A percentile compares a stretch with the other conserved stretches of the same genome.
Conservation (phyloP, 1,284 basidiomycete species). For the Ustilago bromivora region DNA sequence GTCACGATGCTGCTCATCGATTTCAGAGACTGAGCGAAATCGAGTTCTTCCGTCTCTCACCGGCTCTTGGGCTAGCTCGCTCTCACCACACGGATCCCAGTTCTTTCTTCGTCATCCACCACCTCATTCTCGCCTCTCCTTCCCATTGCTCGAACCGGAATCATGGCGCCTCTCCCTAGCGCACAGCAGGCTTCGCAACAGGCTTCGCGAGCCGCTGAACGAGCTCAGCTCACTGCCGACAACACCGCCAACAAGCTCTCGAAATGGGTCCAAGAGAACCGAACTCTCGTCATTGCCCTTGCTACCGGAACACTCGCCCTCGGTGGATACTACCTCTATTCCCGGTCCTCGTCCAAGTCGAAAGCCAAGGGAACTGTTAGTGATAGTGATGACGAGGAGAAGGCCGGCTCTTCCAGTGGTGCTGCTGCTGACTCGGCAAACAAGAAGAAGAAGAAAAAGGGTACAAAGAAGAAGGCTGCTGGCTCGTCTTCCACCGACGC, state of each 20-base stretch:
- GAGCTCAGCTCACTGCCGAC: conserved; percentile 49
- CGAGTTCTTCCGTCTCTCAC: conserved; percentile 2
- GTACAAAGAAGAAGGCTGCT: conserved; percentile 54
- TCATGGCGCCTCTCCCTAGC: conserved; percentile 49
- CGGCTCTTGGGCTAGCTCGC: background rate
- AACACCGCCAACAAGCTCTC: conserved; percentile 59
- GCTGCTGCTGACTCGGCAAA: conserved; percentile 27
- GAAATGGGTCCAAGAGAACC: conserved; percentile 66
- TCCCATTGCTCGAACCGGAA: background rate
- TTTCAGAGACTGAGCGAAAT: background rate
- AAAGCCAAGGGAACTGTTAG: conserved; percentile 34
- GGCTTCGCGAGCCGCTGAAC: conserved; percentile 48
- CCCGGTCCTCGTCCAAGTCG: conserved; percentile 40
- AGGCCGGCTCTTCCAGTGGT: conserved; percentile 37
- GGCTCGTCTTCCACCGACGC: conserved; percentile 27
- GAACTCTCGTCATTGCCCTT: conserved; percentile 59
- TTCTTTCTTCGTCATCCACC: conserved; percentile 13
- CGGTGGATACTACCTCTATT: conserved; percentile 63
- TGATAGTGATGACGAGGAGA: conserved; percentile 50
- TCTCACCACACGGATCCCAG: background rate
- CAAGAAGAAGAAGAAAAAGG: conserved; percentile 65
- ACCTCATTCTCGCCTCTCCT: background rate
- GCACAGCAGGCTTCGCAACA: conserved; percentile 54
- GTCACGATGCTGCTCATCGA: conserved; percentile 13
- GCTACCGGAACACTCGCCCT: conserved; percentile 61